Conservation (phyloP, 2,329 filamentous ascomycete species). For the Corinectria fuckeliana region DNA sequence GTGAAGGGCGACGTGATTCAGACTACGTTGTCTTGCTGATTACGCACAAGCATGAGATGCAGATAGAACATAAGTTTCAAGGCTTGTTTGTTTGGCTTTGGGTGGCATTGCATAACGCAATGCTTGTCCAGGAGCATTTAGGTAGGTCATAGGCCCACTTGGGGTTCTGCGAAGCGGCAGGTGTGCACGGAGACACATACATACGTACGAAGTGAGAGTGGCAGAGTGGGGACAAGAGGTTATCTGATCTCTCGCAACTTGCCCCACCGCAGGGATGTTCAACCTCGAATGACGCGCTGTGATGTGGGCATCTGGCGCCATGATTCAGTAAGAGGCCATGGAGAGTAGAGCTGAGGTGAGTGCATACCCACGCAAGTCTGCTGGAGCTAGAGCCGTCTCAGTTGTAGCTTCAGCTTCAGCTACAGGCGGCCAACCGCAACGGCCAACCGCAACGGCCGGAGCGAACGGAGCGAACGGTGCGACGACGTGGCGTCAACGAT, state of each 20-base stretch:
- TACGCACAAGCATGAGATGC: background rate
- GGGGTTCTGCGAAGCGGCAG: background rate
- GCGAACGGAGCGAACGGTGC: background rate
- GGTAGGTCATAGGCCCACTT: background rate
- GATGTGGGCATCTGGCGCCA: slow-evolving; percentile 25
- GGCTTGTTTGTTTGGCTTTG: background rate
- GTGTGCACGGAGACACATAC: background rate
- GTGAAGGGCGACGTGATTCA: background rate
- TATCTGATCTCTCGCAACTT: slow-evolving; percentile 14
- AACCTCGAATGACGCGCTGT: slow-evolving; percentile 12
- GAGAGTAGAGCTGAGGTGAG: slow-evolving; percentile 49
- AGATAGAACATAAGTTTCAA: background rate
- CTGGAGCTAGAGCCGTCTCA: background rate
- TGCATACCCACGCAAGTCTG: background rate
- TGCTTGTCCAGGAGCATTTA: background rate
- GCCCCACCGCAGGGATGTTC: slow-evolving; percentile 12
- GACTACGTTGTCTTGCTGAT: background rate
- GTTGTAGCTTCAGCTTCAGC: too few relatives aligned
- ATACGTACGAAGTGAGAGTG: background rate
- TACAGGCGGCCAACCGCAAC: too few relatives aligned
- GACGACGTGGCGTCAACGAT: background rate
- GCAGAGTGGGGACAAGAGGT: slow-evolving; percentile 11
- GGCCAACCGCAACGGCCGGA: background rate
- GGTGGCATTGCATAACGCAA: background rate
- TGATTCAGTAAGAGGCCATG: slow-evolving; percentile 41